phyloP scores from a whole-genome alignment of 345 rosid genomes.

The Balakata baccata region DNA sequence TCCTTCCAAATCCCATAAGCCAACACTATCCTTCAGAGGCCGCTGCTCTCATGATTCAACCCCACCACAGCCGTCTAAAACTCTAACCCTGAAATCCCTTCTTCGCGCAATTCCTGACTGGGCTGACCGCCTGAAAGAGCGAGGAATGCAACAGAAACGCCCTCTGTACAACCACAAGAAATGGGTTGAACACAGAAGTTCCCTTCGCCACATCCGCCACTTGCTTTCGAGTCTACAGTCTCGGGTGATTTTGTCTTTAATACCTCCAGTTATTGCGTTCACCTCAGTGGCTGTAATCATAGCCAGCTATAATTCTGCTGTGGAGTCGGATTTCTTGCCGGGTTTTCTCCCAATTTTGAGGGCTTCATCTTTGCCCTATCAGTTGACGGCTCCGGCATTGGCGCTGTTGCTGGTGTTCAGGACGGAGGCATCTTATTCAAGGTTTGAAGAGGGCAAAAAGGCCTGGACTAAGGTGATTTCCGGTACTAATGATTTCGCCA shows the following conservation, averaged over 20 bases:
- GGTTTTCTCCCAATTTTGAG: conserved; percentile 60
- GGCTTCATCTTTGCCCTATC: conserved; percentile 81
- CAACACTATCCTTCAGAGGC: conserved; percentile 19
- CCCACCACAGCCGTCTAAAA: conserved; percentile 16
- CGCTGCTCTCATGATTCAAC: conserved; percentile 22
- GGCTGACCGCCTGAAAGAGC: conserved; percentile 79
- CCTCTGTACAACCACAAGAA: conserved; percentile 71
- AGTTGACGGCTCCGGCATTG: conserved; percentile 84
- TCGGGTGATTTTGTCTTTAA: conserved; percentile 73
- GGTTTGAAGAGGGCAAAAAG: conserved; percentile 76
- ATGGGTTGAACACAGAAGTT: conserved; percentile 89
- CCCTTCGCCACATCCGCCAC: conserved; percentile 78
- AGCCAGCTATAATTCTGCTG: conserved; percentile 72
- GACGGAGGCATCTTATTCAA: conserved; percentile 92
- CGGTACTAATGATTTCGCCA: conserved; percentile 67
- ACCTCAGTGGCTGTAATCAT: conserved; percentile 58
- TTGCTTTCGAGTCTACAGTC: conserved; percentile 65
- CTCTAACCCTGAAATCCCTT: conserved; percentile 44
- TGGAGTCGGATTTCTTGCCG: conserved; percentile 55
- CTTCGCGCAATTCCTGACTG: conserved; percentile 75
- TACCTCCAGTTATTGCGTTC: conserved; percentile 81
- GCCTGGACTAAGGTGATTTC: conserved; percentile 80
- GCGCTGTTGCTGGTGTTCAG: conserved; percentile 87
- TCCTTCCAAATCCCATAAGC: conserved; percentile 34
- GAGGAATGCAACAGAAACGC: conserved; percentile 69